Evolutionary conservation across 805 yeast genomes (phyloP).

Genomic region (Ogataea trehalophila): DNA sequence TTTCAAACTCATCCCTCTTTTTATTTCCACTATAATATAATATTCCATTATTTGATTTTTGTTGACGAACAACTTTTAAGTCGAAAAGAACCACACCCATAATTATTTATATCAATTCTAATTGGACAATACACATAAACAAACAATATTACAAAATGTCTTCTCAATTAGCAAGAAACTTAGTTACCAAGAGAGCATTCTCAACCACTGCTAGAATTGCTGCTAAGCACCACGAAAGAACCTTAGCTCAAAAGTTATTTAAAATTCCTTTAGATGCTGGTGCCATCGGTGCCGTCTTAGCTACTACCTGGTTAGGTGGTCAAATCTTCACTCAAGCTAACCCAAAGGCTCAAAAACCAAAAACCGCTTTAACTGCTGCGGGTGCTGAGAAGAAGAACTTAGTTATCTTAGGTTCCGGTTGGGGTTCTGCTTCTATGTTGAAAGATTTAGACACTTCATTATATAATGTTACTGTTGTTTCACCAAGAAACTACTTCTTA

Average conservation of each 20-base stretch:
- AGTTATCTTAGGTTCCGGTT: slow-evolving; percentile 47
- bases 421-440: slow-evolving; percentile 51
- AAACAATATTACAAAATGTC: slow-evolving; percentile 4
- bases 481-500: slow-evolving; percentile 52
- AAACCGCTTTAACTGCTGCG: slow-evolving; percentile 37
- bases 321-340: slow-evolving; percentile 35
- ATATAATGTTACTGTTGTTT: slow-evolving; percentile 49
- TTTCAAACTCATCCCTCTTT: no score
- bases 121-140: neutral
- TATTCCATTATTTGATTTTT: no score
- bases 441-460: slow-evolving; percentile 49
- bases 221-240: slow-evolving; percentile 13
- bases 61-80: no score
- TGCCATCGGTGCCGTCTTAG: slow-evolving; percentile 24
- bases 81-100: no score
- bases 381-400: slow-evolving; percentile 41
- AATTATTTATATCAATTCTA: neutral
- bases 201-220: slow-evolving; percentile 16
- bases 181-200: slow-evolving; percentile 17
- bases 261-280: slow-evolving; percentile 25
- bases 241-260: slow-evolving; percentile 20
- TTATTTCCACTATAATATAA: no score
- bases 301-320: slow-evolving; percentile 34
- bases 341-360: slow-evolving; percentile 41
- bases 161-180: slow-evolving; percentile 11